Conservation (phyloP, 2,329 filamentous ascomycete genomes). For the Aureobasidium vineae region DNA sequence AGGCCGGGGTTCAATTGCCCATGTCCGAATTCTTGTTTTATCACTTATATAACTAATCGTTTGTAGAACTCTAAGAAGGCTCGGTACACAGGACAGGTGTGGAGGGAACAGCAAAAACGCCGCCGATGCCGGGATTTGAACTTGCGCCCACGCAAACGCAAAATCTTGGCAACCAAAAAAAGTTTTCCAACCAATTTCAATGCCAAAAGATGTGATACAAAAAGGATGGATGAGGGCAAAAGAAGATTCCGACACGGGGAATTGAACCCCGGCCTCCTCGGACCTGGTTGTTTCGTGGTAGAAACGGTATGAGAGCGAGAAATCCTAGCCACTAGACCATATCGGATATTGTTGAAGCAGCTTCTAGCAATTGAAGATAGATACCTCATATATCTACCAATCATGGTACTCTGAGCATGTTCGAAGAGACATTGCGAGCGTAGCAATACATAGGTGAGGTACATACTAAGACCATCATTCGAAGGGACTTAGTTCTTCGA, state of each 20-base stretch:
- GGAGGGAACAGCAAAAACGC: not conserved
- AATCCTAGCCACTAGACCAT: constrained; percentile 12
- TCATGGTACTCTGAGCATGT: not conserved
- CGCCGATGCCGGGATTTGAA: not conserved
- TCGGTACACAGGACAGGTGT: not conserved
- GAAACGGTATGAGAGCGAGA: constrained; percentile 3
- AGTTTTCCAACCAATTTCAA: not conserved
- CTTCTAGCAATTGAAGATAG: not conserved
- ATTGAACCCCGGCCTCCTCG: constrained; percentile 20
- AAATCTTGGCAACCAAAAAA: not conserved
- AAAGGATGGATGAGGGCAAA: not conserved
- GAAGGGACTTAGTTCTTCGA: too few species aligned
- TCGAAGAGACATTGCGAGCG: too few species aligned
- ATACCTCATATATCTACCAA: too few species aligned
- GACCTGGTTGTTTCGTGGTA: not conserved
- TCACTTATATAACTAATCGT: too few species aligned
- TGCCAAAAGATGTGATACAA: not conserved
- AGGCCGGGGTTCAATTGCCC: too few species aligned
- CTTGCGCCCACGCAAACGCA: not conserved
- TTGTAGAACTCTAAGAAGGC: too few species aligned
- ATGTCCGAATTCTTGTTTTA: too few species aligned
- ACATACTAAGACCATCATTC: too few species aligned
- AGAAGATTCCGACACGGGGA: constrained; percentile 11
- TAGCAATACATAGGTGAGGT: too few species aligned
- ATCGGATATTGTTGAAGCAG: not conserved